A percentile compares a stretch with the other conserved stretches of the same genome.
phyloP scores from a whole-genome alignment of 768 basidiomycete genomes.

The Suillus spraguei region DNA sequence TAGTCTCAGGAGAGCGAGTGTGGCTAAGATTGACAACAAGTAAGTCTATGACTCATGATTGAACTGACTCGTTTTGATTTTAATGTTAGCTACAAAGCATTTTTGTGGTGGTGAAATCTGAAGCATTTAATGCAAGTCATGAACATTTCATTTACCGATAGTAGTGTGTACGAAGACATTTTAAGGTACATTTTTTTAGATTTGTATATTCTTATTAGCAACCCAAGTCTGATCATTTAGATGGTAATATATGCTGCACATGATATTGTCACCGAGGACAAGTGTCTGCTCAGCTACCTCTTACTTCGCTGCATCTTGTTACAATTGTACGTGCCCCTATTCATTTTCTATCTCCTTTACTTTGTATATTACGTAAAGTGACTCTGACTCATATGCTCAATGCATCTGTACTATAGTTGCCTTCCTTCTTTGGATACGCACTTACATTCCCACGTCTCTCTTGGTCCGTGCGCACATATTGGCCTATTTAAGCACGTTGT shows the following conservation, averaged over 20 bases:
- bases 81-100: neutral
- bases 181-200: conserved; percentile 28
- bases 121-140: conserved; percentile 33
- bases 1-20: too few species aligned
- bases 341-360: too few species aligned
- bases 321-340: too few species aligned
- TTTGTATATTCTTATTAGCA: neutral
- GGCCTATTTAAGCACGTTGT: too few species aligned
- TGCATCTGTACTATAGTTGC: too few species aligned
- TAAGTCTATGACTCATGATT: too few species aligned
- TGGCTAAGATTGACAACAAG: conserved; percentile 12
- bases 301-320: conserved; percentile 31
- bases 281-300: conserved; percentile 20
- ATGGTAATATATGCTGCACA: conserved; percentile 32
- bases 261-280: conserved; percentile 21
- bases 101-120: conserved; percentile 37
- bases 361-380: too few species aligned
- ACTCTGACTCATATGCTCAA: too few species aligned
- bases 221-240: conserved; percentile 15
- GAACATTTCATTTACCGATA: conserved; percentile 34
- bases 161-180: conserved; percentile 38
- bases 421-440: too few species aligned
- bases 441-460: too few species aligned
- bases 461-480: too few species aligned
- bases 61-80: neutral